Evolutionary conservation across 2,329 filamentous ascomycete genomes (phyloP), one percentile per base, ranked within the genome.

Genomic region (Podosphaera fusca): DNA sequence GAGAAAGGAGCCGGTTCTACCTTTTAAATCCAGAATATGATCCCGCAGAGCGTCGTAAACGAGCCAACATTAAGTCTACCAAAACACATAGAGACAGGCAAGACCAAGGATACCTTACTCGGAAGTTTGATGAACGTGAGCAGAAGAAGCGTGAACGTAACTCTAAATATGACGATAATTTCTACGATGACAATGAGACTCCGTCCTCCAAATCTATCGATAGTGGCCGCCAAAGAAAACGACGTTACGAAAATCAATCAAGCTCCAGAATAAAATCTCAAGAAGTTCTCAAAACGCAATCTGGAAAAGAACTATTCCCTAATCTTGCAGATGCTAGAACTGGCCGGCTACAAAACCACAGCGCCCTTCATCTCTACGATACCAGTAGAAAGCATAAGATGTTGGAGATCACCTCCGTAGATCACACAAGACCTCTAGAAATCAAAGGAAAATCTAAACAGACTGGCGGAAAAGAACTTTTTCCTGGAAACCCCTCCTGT

Each of bases 1-100:
- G 87, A 9, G 77, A 84, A 55, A 78, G 85, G 60, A 96, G 90
- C 70, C 79, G 87, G 10, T 96, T 94, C 72, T 98, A 98, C 67
- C 79, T 95, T 40, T 77, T 92, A 64, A 86, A 96, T 64, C 90
- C 90, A 0, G 86, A 95, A 63, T 81, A 88, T 66, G 89, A 95
- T 64, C 87, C 84, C 2, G 81, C 82, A 62, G 87, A 86, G 70
- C 78, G 79, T 56, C 73, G 81, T 60, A 76, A 81, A 59, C 74
- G 73, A 58, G 74, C 77, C 55, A 74, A 78, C 49, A 67, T 69
- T 12, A 64, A 66, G 55, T 67, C 68, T 36, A 72, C 71, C 61
- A 73, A 74, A 58, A 76, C 74, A 65, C 86, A 82, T 66, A 79
- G 81, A 61, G 79, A 82, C 33, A 74, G 79, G 31, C 79, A 76